Evolutionary conservation across 2,329 filamentous ascomycete species (phyloP).

Genomic region (Penicillium nordicum): DNA sequence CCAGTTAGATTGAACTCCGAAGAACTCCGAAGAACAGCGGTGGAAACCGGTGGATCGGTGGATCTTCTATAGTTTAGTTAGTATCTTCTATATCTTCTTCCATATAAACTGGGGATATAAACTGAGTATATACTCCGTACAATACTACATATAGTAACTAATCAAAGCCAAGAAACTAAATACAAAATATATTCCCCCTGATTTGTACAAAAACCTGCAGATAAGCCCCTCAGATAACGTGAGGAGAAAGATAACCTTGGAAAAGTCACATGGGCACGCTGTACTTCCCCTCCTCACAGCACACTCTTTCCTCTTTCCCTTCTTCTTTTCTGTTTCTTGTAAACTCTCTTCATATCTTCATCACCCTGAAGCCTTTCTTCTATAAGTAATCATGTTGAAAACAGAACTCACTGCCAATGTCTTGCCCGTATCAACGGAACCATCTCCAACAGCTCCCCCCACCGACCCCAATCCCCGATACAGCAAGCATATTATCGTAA

Average conservation of each 20-base stretch:
- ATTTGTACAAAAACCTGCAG: neutral
- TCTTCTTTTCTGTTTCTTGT: neutral
- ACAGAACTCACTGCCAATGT: conserved; percentile 18
- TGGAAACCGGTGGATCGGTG: conserved; percentile 10
- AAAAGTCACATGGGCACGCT: conserved; percentile 24
- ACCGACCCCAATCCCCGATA: conserved; percentile 23
- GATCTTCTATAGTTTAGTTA: neutral
- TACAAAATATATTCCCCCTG: too few species aligned
- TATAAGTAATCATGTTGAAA: conserved; percentile 19
- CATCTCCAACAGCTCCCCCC: conserved; percentile 21
- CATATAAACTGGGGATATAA: too few species aligned
- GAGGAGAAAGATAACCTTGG: conserved; percentile 23
- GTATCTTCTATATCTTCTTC: too few species aligned
- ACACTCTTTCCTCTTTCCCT: neutral
- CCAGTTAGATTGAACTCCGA: conserved; percentile 9
- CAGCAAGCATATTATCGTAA: conserved; percentile 37
- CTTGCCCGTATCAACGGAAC: conserved; percentile 1
- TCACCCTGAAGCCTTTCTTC: neutral
- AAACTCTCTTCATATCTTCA: neutral
- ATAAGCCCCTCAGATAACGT: conserved; percentile 25
- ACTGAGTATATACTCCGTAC: neutral
- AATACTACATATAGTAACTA: neutral
- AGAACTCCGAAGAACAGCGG: conserved; percentile 18
- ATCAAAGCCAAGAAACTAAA: neutral
- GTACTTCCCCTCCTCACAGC: neutral